Evolutionary conservation across 768 basidiomycete genomes (phyloP), one percentile per base, ranked within the genome.

Genomic region (Suillus luteus): DNA sequence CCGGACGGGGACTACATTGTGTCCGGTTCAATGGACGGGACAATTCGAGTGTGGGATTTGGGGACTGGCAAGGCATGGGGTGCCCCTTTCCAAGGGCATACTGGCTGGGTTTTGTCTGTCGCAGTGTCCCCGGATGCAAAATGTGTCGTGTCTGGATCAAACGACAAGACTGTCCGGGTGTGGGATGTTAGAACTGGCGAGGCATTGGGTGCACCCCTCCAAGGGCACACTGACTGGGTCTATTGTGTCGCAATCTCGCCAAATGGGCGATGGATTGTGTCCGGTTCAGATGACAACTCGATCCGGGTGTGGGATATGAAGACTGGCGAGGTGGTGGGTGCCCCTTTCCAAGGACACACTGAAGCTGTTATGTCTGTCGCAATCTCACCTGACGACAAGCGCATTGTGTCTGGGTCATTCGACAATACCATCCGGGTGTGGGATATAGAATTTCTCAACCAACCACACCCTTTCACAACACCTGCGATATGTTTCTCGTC

Each of bases 381-480:
- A 38, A 52, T 64, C 31, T 64, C 59, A 3, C 38, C 46, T 8
- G 63, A 61, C 24, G 17, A 35, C 24, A 60, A 22, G 40, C 59
- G n/a, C 31, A 43, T 24, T 3, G 15, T 55, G 10, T 63, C 58
- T 19, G 37, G 59, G 0, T 64, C 48, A 17, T 2, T 0, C 0
- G 63, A 64, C 44, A 44, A 27, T 24, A 64, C 46, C 2, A 33
- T 64, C 22, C 14, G 15, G 6, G 22, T 64, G 9, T 64, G 63
- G 63, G 27, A 61, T 57, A 6, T 55, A 17, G n/a, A 40, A 0
- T 33, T 33, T 19, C 17, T n/a, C 0, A 33, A 11, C 19, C 48
- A 2, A 9, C 31, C 33, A 9, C 7, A 7, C 10, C 10, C 43
- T 10, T 15, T 33, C 10, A 2, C 19, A 31, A 6, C 10, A 5